A percentile compares a stretch with the other conserved stretches of the same genome.
Conservation (phyloP, 129 eudicot genomes). For the Lonicera japonica region DNA sequence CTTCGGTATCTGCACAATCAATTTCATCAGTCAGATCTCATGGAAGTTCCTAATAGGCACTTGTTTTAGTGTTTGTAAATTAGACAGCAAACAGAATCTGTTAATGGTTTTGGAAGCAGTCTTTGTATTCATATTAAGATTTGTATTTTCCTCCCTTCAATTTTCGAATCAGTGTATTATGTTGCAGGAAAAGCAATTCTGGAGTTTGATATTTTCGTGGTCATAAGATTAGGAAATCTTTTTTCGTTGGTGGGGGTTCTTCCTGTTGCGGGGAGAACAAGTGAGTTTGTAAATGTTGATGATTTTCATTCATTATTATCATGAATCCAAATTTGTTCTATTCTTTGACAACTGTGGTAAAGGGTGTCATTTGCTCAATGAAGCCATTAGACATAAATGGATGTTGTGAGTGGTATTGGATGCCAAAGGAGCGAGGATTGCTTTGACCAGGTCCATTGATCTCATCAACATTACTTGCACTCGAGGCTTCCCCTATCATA, state of each 20-base stretch:
- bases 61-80: slow-evolving; percentile 24
- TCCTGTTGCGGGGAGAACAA: slow-evolving; percentile 29
- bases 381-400: not conserved
- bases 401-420: too few species aligned
- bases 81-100: slow-evolving; percentile 1
- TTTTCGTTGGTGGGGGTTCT: too few species aligned
- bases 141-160: slow-evolving; percentile 7
- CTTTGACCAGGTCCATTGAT: too few species aligned
- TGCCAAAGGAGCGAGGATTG: too few species aligned
- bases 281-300: slow-evolving; percentile 42
- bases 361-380: not conserved
- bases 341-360: slow-evolving; percentile 10
- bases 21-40: slow-evolving; percentile 85
- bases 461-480: too few species aligned
- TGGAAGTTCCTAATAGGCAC: slow-evolving; percentile 61
- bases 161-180: slow-evolving; percentile 9
- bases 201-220: slow-evolving; percentile 12
- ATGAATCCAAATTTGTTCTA: slow-evolving; percentile 8
- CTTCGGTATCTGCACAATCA: slow-evolving; percentile 93
- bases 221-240: slow-evolving; percentile 25
- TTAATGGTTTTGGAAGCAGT: slow-evolving; percentile 13
- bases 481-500: too few species aligned
- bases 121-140: slow-evolving; percentile 34
- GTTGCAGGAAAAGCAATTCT: slow-evolving; percentile 1
- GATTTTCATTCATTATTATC: not conserved